phyloP scores from a whole-genome alignment of 176 grass and related monocot species.

The Hordeum marinum region DNA sequence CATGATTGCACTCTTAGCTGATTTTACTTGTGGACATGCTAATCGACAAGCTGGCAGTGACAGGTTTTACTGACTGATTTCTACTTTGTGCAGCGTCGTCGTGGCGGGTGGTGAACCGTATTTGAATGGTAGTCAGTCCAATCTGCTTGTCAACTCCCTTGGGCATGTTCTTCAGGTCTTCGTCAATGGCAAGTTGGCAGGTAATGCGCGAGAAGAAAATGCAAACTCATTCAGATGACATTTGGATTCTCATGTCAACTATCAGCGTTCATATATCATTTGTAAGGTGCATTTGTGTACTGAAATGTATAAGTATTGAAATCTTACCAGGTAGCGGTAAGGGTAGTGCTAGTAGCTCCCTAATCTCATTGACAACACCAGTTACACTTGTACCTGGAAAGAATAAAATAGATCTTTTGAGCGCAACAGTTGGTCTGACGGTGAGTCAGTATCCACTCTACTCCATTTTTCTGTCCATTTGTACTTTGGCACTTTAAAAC shows the following conservation, averaged over 20 bases:
- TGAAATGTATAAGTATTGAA: constrained; percentile 19
- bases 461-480: neutral
- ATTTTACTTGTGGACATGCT: neutral
- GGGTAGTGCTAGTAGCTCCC: constrained; percentile 50
- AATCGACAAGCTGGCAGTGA: neutral
- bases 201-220: constrained; percentile 34
- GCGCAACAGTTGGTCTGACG: constrained; percentile 85
- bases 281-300: constrained; percentile 6
- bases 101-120: constrained; percentile 64
- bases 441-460: constrained; percentile 34
- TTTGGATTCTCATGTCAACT: constrained; percentile 9
- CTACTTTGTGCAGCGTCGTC: constrained; percentile 48
- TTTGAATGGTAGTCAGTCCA: constrained; percentile 69
- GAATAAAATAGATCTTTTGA: constrained; percentile 96
- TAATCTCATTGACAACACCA: constrained; percentile 49
- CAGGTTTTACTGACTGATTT: neutral
- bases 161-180: constrained; percentile 88
- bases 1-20: neutral
- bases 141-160: constrained; percentile 74
- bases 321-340: constrained; percentile 53
- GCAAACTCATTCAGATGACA: constrained; percentile 6
- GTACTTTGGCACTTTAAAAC: neutral
- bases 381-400: constrained; percentile 66
- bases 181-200: constrained; percentile 75
- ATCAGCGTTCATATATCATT: neutral